These are phyloP conservation scores for Cordyceps cateniannulata DNA, from an alignment of 2,329 filamentous ascomycete species.

Conservation along the genomic window DNA sequence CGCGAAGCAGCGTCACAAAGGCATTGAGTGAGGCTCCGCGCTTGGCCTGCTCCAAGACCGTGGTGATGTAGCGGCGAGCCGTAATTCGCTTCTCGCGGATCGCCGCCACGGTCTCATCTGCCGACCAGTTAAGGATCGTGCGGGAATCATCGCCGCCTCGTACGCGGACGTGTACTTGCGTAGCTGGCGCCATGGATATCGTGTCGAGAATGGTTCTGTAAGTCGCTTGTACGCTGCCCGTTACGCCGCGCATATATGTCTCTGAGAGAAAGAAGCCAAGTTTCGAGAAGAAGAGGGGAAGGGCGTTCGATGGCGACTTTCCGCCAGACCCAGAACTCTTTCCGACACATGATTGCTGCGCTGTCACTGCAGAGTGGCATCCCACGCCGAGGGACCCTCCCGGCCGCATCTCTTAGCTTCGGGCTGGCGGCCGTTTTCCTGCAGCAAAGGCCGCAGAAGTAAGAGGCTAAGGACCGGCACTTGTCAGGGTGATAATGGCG, in stretches of 20 bases:
- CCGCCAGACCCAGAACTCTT: neutral
- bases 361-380: neutral
- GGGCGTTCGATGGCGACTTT: neutral
- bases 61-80: conserved; percentile 8
- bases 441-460: neutral
- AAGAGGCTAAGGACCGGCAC: neutral
- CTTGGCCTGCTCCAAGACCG: neutral
- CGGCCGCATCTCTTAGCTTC: neutral
- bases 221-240: neutral
- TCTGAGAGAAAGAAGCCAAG: neutral
- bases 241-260: neutral
- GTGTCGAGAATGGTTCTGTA: neutral
- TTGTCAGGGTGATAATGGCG: neutral
- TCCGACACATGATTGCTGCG: conserved; percentile 1
- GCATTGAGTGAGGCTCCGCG: conserved; percentile 6
- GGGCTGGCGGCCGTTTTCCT: conserved; percentile 1
- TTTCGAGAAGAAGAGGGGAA: neutral
- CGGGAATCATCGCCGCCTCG: neutral
- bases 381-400: neutral
- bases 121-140: conserved; percentile 5
- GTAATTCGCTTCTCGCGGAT: conserved; percentile 7
- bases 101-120: conserved; percentile 9
- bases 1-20: conserved; percentile 3
- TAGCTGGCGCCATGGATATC: neutral
- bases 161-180: neutral